A percentile compares a stretch with the other conserved stretches of the same genome.
phyloP scores from a whole-genome alignment of 768 basidiomycete genomes.

The Chalciporus pseudorubinellus region DNA sequence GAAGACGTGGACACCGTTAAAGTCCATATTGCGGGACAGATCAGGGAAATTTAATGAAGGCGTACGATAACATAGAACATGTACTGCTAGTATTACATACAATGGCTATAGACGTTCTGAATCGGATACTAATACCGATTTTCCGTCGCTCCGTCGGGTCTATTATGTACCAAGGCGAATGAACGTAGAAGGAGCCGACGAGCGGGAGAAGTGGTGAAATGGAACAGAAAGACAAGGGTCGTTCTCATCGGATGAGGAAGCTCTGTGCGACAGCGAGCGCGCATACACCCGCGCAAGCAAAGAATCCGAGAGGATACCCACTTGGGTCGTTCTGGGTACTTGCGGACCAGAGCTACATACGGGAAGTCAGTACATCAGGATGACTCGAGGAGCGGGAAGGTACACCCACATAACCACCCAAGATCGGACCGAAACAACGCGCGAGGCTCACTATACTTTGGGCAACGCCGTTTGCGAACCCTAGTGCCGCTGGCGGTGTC shows the following conservation, averaged over 20 bases:
- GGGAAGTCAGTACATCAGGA: slow-evolving; percentile 3
- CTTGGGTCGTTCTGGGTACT: slow-evolving; percentile 66
- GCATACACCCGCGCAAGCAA: slow-evolving; percentile 62
- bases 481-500: slow-evolving; percentile 87
- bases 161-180: neutral
- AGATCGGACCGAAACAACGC: slow-evolving; percentile 83
- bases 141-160: neutral
- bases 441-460: slow-evolving; percentile 95
- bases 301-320: slow-evolving; percentile 75
- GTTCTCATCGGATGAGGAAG: slow-evolving; percentile 62
- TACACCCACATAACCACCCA: slow-evolving; percentile 69
- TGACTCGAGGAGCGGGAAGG: neutral
- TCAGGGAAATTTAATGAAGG: too few species aligned
- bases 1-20: too few species aligned
- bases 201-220: neutral
- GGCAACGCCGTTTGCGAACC: slow-evolving; percentile 92
- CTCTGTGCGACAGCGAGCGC: slow-evolving; percentile 64
- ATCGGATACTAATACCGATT: neutral
- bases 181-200: neutral
- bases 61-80: too few species aligned
- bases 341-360: slow-evolving; percentile 63
- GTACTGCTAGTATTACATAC: neutral
- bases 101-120: neutral
- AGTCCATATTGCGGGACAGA: too few species aligned
- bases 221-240: neutral